A percentile compares a stretch with the other conserved stretches of the same genome.
These are phyloP conservation scores for Xanthoparmelia taractica DNA, from an alignment of 495 filamentous ascomycete species.

Conservation along the genomic window DNA sequence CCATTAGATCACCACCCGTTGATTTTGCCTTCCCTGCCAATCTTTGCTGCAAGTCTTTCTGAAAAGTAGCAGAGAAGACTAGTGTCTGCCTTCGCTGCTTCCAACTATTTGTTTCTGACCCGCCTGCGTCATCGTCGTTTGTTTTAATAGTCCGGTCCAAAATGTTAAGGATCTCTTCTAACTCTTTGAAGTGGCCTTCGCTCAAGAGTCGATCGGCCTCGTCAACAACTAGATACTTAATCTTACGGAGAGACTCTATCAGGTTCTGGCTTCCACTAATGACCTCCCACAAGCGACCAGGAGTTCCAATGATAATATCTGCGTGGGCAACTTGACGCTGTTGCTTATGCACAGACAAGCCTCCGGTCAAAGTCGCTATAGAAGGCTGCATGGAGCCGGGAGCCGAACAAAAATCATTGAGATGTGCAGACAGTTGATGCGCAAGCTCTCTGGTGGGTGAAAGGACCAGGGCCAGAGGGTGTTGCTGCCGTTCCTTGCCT, in stretches of 20 bases:
- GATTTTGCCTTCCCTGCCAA: constrained; percentile 64
- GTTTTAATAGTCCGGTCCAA: constrained; percentile 52
- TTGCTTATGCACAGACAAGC: constrained; percentile 87
- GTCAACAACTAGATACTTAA: constrained; percentile 82
- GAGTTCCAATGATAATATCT: constrained; percentile 86
- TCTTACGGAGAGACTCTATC: constrained; percentile 54
- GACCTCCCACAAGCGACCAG: constrained; percentile 90
- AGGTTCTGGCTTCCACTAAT: constrained; percentile 59
- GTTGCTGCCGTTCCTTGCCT: constrained; percentile 16
- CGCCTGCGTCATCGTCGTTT: constrained; percentile 31
- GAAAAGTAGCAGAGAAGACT: constrained; percentile 94
- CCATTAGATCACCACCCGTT: constrained; percentile 50
- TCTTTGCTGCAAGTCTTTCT: constrained; percentile 82
- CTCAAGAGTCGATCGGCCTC: constrained; percentile 91
- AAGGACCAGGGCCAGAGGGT: constrained; percentile 76
- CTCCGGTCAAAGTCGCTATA: constrained; percentile 81
- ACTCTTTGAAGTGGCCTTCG: constrained; percentile 90
- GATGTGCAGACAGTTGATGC: constrained; percentile 77
- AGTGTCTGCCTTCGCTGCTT: constrained; percentile 65
- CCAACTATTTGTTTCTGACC: constrained; percentile 23
- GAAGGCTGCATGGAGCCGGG: constrained; percentile 51
- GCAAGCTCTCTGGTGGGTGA: constrained; percentile 90
- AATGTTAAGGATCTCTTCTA: constrained; percentile 71
- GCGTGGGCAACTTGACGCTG: constrained; percentile 65
- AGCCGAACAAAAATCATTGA: constrained; percentile 58